Evolutionary conservation across 345 rosid species (phyloP).

Genomic region (Eucalyptus virginea): DNA sequence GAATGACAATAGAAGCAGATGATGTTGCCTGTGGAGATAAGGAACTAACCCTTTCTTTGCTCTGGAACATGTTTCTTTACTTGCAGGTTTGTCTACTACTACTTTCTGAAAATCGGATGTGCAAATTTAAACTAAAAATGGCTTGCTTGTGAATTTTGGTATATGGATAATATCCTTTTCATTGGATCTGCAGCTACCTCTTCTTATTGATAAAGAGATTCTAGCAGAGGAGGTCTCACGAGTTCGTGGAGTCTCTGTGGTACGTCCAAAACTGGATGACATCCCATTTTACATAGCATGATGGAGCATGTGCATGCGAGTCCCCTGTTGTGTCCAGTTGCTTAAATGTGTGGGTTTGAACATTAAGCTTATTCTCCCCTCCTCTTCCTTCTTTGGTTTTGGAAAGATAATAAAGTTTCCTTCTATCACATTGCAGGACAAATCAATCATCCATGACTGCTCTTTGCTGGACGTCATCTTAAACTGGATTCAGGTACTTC

Average conservation of each 20-base stretch:
- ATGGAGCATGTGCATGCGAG: neutral
- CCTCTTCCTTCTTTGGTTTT: neutral
- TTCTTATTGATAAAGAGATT: slow-evolving; percentile 39
- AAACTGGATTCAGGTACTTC: slow-evolving; percentile 73
- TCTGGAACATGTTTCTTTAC: slow-evolving; percentile 86
- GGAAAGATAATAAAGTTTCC: neutral
- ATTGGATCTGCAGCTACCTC: slow-evolving; percentile 52
- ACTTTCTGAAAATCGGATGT: neutral
- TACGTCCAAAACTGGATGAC: slow-evolving; percentile 17
- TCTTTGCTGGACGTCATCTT: slow-evolving; percentile 54
- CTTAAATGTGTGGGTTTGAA: neutral
- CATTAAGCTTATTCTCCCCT: neutral
- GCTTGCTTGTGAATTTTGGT: neutral
- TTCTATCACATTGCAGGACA: slow-evolving; percentile 14
- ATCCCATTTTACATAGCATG: neutral
- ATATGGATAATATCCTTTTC: neutral
- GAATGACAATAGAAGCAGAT: slow-evolving; percentile 46
- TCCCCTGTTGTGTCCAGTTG: neutral
- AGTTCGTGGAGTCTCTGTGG: slow-evolving; percentile 34
- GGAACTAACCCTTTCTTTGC: slow-evolving; percentile 69
- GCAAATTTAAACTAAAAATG: neutral
- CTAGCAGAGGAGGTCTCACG: slow-evolving; percentile 50
- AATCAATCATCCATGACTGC: slow-evolving; percentile 2
- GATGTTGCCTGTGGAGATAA: slow-evolving; percentile 75
- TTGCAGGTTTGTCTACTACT: slow-evolving; percentile 51